These are phyloP conservation scores for Dissophora ornata DNA, from an alignment of 192 early-diverging fungal genomes.

Conservation along the genomic window DNA sequence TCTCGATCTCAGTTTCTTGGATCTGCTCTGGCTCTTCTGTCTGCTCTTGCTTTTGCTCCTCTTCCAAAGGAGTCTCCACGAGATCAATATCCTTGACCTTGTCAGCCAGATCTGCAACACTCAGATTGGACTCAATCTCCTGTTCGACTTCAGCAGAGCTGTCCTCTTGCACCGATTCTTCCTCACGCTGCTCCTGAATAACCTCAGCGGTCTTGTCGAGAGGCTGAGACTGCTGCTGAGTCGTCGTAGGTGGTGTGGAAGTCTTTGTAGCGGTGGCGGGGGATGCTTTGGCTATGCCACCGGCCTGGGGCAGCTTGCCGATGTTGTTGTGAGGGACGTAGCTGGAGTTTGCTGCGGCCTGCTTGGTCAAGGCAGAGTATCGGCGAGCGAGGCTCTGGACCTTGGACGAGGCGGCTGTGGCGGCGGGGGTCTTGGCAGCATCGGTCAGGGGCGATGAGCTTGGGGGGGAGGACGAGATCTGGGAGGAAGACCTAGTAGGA, in stretches of 20 bases:
- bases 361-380: conserved; percentile 48
- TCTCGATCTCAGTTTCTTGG: conserved; percentile 10
- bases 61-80: background rate
- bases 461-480: conserved; percentile 9
- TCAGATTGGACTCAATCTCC: conserved; percentile 19
- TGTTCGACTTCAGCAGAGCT: conserved; percentile 18
- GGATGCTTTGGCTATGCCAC: conserved; percentile 1
- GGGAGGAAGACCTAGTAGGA: background rate
- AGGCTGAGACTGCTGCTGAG: background rate
- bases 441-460: conserved; percentile 12
- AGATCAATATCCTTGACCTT: conserved; percentile 39
- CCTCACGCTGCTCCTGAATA: conserved; percentile 20
- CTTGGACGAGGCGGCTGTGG: conserved; percentile 15
- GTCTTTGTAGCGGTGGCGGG: conserved; percentile 2
- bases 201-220: conserved; percentile 8
- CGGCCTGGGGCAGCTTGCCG: conserved; percentile 5
- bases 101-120: conserved; percentile 20
- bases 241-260: no score
- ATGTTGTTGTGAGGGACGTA: conserved; percentile 46
- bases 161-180: conserved; percentile 2
- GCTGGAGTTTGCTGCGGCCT: conserved; percentile 17
- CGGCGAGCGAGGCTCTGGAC: conserved; percentile 44
- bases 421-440: background rate
- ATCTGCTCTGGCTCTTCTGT: conserved; percentile 15
- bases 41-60: conserved; percentile 29